A percentile compares a stretch with the other conserved stretches of the same genome.
Conservation (phyloP, 2,329 filamentous ascomycete genomes). For the Cercospora zeae-maydis region DNA sequence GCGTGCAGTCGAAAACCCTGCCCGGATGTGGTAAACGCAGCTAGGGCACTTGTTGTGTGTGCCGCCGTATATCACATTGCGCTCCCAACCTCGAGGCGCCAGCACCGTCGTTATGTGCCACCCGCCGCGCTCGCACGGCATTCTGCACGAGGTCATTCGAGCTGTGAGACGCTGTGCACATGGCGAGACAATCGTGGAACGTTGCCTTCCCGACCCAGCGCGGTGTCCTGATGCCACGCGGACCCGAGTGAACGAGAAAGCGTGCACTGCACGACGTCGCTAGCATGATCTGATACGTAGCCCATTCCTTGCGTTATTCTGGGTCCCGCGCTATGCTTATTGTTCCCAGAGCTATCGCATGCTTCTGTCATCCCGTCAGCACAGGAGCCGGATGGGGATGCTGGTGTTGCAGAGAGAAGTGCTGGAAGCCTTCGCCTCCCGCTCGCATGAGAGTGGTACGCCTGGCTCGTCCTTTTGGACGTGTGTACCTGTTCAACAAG, state of each 20-base stretch:
- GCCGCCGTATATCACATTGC: neutral
- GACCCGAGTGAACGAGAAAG: conserved; percentile 6
- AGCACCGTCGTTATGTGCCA: conserved; percentile 1
- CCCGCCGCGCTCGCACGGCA: conserved; percentile 9
- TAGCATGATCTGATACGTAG: neutral
- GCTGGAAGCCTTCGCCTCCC: neutral
- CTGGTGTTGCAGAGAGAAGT: neutral
- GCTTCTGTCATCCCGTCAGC: conserved; percentile 4
- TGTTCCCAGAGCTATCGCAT: conserved; percentile 1
- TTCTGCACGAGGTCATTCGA: conserved; percentile 12
- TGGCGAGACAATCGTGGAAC: conserved; percentile 17
- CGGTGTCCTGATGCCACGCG: conserved; percentile 11
- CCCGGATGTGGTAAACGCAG: conserved; percentile 9
- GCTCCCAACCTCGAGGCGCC: conserved; percentile 3
- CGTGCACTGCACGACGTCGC: conserved; percentile 6
- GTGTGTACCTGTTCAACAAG: conserved; percentile 3
- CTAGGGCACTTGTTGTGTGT: conserved; percentile 2
- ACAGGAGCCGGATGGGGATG: neutral
- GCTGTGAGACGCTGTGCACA: conserved; percentile 14
- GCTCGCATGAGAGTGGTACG: conserved; percentile 2
- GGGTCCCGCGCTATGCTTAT: conserved; percentile 4
- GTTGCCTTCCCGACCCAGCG: conserved; percentile 8
- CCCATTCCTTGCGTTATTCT: neutral
- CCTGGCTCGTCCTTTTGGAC: conserved; percentile 2
- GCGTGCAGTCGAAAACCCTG: conserved; percentile 8